Conservation (phyloP, 2,329 filamentous ascomycete species). For the Tolypocladium pustulatum region DNA sequence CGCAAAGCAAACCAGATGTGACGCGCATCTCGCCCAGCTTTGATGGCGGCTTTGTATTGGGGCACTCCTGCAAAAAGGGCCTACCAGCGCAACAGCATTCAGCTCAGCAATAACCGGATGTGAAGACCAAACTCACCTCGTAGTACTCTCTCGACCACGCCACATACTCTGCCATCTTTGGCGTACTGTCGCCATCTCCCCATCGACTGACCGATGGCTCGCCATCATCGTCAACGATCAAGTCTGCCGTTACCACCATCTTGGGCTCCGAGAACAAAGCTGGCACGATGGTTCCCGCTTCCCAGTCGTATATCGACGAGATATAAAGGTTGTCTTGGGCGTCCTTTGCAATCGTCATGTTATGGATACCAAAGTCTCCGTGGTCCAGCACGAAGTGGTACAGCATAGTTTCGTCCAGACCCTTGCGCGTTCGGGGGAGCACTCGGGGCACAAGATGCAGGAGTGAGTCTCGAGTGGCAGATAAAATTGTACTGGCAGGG, state of each 20-base stretch:
- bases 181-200: slow-evolving; percentile 5
- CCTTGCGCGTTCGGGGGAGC: slow-evolving; percentile 4
- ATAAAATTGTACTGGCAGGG: neutral
- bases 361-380: slow-evolving; percentile 22
- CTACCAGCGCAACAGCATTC: neutral
- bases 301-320: slow-evolving; percentile 20
- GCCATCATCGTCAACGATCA: slow-evolving; percentile 9
- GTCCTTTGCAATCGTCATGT: slow-evolving; percentile 10
- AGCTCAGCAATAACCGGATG: neutral
- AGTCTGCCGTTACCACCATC: slow-evolving; percentile 7
- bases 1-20: slow-evolving; percentile 17
- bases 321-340: slow-evolving; percentile 7
- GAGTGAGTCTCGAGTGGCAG: slow-evolving; percentile 14
- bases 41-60: slow-evolving; percentile 7
- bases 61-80: neutral
- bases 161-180: slow-evolving; percentile 9
- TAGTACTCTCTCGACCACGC: slow-evolving; percentile 14
- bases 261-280: slow-evolving; percentile 15
- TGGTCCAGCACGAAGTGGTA: slow-evolving; percentile 23
- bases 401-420: slow-evolving; percentile 2
- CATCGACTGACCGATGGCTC: slow-evolving; percentile 11
- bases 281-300: slow-evolving; percentile 17
- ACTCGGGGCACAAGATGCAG: slow-evolving; percentile 14
- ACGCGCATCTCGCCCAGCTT: slow-evolving; percentile 14
- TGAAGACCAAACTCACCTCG: slow-evolving; percentile 8